phyloP scores from a whole-genome alignment of 2,329 filamentous ascomycete genomes.

The Aspergillus ruber region DNA sequence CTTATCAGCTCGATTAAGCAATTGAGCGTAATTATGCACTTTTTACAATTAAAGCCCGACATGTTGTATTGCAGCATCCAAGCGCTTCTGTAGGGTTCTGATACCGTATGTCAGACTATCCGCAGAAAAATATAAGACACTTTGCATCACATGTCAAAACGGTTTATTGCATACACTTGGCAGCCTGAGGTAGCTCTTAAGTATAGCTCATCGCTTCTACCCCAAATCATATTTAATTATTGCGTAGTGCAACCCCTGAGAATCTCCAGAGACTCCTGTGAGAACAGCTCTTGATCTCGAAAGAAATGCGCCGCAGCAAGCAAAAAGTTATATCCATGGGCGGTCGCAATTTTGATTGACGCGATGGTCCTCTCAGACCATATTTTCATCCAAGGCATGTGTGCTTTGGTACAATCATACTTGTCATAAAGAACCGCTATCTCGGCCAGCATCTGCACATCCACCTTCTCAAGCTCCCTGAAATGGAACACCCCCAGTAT shows the following conservation, averaged over 20 bases:
- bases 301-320: conserved; percentile 4
- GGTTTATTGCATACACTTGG: not conserved
- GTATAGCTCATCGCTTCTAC: not conserved
- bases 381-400: conserved; percentile 1
- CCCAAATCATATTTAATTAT: not conserved
- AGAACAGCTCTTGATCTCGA: conserved; percentile 1
- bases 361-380: not conserved
- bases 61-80: not conserved
- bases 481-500: conserved; percentile 1
- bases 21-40: no score
- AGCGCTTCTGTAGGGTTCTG: not conserved
- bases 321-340: not conserved
- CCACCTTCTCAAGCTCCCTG: not conserved
- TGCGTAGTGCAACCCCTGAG: not conserved
- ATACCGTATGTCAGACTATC: not conserved
- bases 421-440: conserved; percentile 3
- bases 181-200: not conserved
- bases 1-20: no score
- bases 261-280: not conserved
- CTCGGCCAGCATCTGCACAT: not conserved
- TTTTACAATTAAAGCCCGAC: no score
- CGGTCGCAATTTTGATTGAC: not conserved
- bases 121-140: not conserved
- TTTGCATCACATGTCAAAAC: not conserved
- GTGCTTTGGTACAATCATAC: conserved; percentile 2